These are phyloP conservation scores for Syzygium oleosum DNA, from an alignment of 345 rosid species.

Conservation along the genomic window DNA sequence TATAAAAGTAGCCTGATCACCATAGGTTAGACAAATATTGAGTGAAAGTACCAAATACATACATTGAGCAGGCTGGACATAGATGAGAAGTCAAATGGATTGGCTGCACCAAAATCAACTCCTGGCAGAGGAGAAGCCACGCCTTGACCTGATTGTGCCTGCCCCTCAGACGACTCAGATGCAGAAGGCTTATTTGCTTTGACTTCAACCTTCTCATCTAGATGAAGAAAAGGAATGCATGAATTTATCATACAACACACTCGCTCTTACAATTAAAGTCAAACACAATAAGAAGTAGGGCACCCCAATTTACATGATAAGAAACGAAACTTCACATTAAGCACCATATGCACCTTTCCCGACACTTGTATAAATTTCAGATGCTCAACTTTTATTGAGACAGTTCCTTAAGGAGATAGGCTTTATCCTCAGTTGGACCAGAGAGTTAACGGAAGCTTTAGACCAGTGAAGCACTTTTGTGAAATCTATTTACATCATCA, in stretches of 20 bases:
- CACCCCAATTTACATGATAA: neutral
- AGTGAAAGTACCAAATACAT: conserved; percentile 2
- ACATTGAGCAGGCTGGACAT: conserved; percentile 82
- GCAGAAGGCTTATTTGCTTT: conserved; percentile 26
- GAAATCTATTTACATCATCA: neutral
- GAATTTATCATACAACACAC: neutral
- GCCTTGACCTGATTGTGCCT: conserved; percentile 28
- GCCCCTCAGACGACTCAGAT: conserved; percentile 50
- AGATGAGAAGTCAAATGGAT: conserved; percentile 89
- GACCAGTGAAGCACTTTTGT: neutral
- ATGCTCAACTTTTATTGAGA: neutral
- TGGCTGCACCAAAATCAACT: conserved; percentile 27
- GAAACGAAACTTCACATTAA: neutral
- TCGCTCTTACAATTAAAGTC: neutral
- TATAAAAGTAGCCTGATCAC: neutral
- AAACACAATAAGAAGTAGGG: neutral
- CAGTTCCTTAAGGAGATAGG: neutral
- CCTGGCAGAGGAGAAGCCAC: conserved; percentile 24
- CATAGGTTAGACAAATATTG: neutral
- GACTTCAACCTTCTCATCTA: conserved; percentile 47
- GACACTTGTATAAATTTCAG: neutral
- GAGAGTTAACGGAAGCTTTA: neutral
- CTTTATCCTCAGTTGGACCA: neutral
- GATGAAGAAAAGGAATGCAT: neutral
- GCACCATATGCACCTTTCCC: neutral